Evolutionary conservation across 805 yeast genomes (phyloP).

Genomic region (Candida silvicultrix): DNA sequence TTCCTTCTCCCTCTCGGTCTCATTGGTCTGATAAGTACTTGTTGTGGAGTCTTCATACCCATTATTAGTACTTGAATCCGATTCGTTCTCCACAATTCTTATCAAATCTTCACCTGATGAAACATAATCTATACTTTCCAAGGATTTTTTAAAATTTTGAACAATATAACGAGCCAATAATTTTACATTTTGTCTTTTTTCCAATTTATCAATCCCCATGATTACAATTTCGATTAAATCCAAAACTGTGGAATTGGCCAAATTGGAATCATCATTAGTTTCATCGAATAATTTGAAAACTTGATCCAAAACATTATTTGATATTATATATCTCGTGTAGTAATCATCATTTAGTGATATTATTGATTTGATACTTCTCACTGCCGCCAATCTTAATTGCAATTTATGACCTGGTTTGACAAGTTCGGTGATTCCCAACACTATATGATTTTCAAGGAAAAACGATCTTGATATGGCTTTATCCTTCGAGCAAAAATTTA

Average conservation of each 20-base stretch:
- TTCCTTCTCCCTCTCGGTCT: no score
- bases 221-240: conserved; percentile 52
- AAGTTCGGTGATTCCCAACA: conserved; percentile 48
- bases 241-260: conserved; percentile 70
- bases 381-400: conserved; percentile 58
- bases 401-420: conserved; percentile 31
- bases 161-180: conserved; percentile 19
- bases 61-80: background rate
- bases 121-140: background rate
- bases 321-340: conserved; percentile 50
- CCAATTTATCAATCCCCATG: conserved; percentile 16
- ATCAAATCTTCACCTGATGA: conserved; percentile 1
- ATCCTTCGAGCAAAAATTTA: conserved; percentile 59
- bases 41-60: background rate
- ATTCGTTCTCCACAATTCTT: background rate
- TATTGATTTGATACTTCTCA: conserved; percentile 62
- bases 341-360: conserved; percentile 56
- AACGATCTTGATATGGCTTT: conserved; percentile 51
- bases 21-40: no score
- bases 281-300: conserved; percentile 44
- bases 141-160: background rate
- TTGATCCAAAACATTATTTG: conserved; percentile 42
- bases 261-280: conserved; percentile 45
- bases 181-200: conserved; percentile 16
- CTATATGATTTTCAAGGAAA: conserved; percentile 50